A percentile compares a stretch with the other conserved stretches of the same genome.
Evolutionary conservation across 2,329 filamentous ascomycete genomes (phyloP).

Genomic region (Lachnellula hyalina): DNA sequence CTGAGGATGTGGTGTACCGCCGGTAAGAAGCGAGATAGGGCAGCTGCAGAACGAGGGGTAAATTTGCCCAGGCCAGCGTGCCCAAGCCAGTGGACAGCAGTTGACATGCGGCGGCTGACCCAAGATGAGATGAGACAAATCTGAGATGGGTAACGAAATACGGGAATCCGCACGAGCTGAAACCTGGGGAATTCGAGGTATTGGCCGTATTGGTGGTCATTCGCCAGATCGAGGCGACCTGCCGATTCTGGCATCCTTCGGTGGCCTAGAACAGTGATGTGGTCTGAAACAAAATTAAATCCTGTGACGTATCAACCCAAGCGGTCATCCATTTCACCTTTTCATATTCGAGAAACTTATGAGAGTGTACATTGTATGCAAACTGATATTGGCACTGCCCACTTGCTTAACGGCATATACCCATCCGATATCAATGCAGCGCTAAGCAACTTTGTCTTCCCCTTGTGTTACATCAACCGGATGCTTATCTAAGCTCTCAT

Average conservation of each 20-base stretch:
- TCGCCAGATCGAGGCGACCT: neutral
- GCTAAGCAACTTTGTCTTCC: constrained; percentile 6
- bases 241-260: neutral
- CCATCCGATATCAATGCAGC: neutral
- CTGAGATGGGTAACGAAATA: neutral
- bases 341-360: neutral
- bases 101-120: neutral
- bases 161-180: neutral
- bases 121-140: neutral
- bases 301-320: neutral
- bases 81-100: neutral
- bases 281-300: neutral
- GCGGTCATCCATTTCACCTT: neutral
- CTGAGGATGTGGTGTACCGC: neutral
- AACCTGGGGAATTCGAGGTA: neutral
- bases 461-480: constrained; percentile 35
- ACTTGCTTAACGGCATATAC: neutral
- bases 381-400: neutral
- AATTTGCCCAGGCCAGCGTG: neutral
- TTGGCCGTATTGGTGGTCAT: neutral
- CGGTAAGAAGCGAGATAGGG: neutral
- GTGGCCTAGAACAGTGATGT: neutral
- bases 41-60: neutral
- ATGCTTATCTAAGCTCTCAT: constrained; percentile 43
- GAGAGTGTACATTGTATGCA: neutral